phyloP scores from a whole-genome alignment of 257 asterid species.

The Nicotiana undulata region DNA sequence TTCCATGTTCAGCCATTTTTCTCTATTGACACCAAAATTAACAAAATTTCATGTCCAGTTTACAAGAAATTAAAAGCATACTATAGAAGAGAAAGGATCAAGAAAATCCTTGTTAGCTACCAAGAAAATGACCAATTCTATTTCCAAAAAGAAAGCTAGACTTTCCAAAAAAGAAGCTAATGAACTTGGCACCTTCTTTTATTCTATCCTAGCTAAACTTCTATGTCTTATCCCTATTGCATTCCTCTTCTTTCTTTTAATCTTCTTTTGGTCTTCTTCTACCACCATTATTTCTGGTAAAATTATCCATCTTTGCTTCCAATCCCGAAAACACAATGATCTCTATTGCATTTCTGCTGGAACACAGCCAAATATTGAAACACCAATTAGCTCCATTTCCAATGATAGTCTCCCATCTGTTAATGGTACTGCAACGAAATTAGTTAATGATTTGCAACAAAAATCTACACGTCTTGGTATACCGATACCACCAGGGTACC shows the following conservation, averaged over 20 bases:
- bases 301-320: slow-evolving; percentile 47
- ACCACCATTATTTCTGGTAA: slow-evolving; percentile 44
- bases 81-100: neutral
- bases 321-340: slow-evolving; percentile 49
- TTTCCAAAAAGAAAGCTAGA: neutral
- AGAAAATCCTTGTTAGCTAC: neutral
- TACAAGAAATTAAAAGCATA: neutral
- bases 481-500: neutral
- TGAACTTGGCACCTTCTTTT: neutral
- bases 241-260: slow-evolving; percentile 27
- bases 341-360: slow-evolving; percentile 63
- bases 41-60: neutral
- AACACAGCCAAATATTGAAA: slow-evolving; percentile 30
- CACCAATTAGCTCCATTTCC: neutral
- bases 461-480: neutral
- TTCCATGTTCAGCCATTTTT: neutral
- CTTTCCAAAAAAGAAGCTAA: neutral
- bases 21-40: neutral
- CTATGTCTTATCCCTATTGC: slow-evolving; percentile 20
- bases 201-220: neutral
- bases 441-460: neutral
- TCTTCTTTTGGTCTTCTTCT: slow-evolving; percentile 52
- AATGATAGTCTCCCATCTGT: neutral
- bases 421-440: neutral
- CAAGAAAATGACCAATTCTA: neutral